Conservation (phyloP, 2,329 filamentous ascomycete species). For the Exophiala aquamarina region DNA sequence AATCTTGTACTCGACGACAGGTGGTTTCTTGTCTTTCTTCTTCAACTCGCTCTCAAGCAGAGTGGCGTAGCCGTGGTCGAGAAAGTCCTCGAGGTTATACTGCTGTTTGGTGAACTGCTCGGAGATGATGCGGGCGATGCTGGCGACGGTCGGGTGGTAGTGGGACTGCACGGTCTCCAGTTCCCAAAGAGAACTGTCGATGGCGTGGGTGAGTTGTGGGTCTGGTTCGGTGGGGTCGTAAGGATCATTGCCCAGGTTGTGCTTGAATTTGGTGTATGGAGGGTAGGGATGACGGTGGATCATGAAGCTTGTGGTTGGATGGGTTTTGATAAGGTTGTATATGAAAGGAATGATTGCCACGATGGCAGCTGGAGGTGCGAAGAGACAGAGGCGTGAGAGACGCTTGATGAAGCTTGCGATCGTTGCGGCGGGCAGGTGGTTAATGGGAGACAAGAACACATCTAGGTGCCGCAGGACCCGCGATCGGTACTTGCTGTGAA, state of each 20-base stretch:
- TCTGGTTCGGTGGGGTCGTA: slow-evolving; percentile 75
- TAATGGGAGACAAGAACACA: slow-evolving; percentile 80
- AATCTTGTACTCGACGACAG: slow-evolving; percentile 91
- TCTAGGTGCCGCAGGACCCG: slow-evolving; percentile 91
- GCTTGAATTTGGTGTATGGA: slow-evolving; percentile 59
- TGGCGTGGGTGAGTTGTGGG: slow-evolving; percentile 80
- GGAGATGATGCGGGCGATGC: slow-evolving; percentile 86
- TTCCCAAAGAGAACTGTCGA: slow-evolving; percentile 95
- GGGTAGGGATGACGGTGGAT: slow-evolving; percentile 73
- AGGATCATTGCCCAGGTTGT: slow-evolving; percentile 67
- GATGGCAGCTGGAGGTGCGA: slow-evolving; percentile 84
- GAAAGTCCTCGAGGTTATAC: slow-evolving; percentile 95
- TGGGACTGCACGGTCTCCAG: slow-evolving; percentile 86
- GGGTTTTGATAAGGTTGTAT: slow-evolving; percentile 89
- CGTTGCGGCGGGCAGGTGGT: slow-evolving; percentile 81
- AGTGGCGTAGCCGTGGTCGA: slow-evolving; percentile 81
- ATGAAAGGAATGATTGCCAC: slow-evolving; percentile 89
- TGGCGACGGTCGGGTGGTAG: slow-evolving; percentile 95
- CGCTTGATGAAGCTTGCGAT: slow-evolving; percentile 96
- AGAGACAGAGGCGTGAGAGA: slow-evolving; percentile 79
- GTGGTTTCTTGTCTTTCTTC: slow-evolving; percentile 75
- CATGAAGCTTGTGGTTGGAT: slow-evolving; percentile 94
- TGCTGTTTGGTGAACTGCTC: slow-evolving; percentile 96
- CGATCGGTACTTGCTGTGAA: slow-evolving; percentile 93
- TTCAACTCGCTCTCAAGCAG: slow-evolving; percentile 78